These are phyloP conservation scores for Trichosporon sp. DNA, from an alignment of 1,284 basidiomycete species.

Conservation along the genomic window DNA sequence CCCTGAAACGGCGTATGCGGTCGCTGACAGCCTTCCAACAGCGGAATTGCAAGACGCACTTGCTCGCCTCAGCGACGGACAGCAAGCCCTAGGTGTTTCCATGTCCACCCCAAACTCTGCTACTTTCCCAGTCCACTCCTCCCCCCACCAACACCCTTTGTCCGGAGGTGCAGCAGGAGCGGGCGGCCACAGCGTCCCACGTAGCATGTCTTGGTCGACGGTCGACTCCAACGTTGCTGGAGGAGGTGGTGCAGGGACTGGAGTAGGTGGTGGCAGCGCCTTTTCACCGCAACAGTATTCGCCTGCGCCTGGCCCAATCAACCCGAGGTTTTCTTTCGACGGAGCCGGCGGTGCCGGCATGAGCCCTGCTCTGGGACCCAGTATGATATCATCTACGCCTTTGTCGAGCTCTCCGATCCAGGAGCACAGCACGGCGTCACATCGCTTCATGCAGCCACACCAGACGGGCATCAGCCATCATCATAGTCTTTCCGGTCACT, in stretches of 20 bases:
- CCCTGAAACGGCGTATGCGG: not conserved
- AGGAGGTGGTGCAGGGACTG: not conserved
- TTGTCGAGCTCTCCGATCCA: constrained; percentile 12
- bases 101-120: constrained; percentile 1
- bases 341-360: not conserved
- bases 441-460: not conserved
- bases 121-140: not conserved
- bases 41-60: constrained; percentile 34
- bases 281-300: constrained; percentile 13
- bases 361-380: not conserved
- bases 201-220: constrained; percentile 6
- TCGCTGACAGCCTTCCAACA: constrained; percentile 25
- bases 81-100: not conserved
- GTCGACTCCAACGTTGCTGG: not conserved
- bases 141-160: constrained; percentile 3
- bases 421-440: constrained; percentile 4
- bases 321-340: not conserved
- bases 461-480: not conserved
- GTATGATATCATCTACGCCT: not conserved
- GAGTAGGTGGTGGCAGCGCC: not conserved
- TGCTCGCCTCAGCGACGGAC: constrained; percentile 20
- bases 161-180: not conserved
- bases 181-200: not conserved
- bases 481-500: not conserved
- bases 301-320: not conserved